phyloP scores from a whole-genome alignment of 345 rosid species.

The Excoecaria agallocha region DNA sequence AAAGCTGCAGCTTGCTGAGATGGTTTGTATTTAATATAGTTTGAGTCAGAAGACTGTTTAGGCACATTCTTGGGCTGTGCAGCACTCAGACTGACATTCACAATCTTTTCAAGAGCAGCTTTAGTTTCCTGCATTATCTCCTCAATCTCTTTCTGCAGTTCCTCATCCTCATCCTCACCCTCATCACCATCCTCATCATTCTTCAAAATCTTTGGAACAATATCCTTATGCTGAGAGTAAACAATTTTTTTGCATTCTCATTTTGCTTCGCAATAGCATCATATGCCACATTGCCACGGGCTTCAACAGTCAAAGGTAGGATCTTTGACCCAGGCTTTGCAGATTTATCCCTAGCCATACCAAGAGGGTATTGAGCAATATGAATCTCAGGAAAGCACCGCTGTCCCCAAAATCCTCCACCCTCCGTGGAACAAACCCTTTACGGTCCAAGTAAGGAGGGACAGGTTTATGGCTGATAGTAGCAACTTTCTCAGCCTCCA shows the following conservation, averaged over 20 bases:
- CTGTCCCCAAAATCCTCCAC: slow-evolving; percentile 96
- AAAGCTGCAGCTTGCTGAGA: slow-evolving; percentile 84
- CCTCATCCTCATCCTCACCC: slow-evolving; percentile 50
- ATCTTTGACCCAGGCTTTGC: slow-evolving; percentile 76
- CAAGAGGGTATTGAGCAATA: slow-evolving; percentile 86
- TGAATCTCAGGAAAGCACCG: slow-evolving; percentile 95
- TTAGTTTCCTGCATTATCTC: slow-evolving; percentile 71
- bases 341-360: slow-evolving; percentile 67
- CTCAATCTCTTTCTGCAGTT: slow-evolving; percentile 62
- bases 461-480: slow-evolving; percentile 48
- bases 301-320: slow-evolving; percentile 79
- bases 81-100: slow-evolving; percentile 80
- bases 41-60: slow-evolving; percentile 67
- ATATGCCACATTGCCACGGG: slow-evolving; percentile 79
- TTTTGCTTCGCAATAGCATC: slow-evolving; percentile 83
- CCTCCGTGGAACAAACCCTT: slow-evolving; percentile 72
- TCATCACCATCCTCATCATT: slow-evolving; percentile 40
- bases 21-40: slow-evolving; percentile 82
- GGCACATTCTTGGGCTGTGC: slow-evolving; percentile 94
- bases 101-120: slow-evolving; percentile 82
- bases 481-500: slow-evolving; percentile 45
- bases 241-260: slow-evolving; percentile 70
- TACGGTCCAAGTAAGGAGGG: slow-evolving; percentile 68
- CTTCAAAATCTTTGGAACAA: slow-evolving; percentile 69
- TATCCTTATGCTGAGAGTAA: slow-evolving; percentile 77